Conservation (phyloP, 257 asterid genomes). For the Solanum chilense region DNA sequence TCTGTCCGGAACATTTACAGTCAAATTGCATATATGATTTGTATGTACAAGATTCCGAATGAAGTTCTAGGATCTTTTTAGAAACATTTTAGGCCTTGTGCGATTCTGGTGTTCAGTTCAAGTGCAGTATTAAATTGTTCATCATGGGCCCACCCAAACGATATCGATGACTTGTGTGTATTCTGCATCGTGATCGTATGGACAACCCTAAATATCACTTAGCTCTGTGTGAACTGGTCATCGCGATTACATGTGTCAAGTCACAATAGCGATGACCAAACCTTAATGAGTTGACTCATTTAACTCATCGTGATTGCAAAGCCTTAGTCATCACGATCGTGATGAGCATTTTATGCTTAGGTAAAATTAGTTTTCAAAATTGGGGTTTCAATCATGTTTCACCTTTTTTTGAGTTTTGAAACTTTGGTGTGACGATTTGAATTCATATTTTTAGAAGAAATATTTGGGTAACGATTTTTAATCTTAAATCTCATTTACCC, state of each 20-base stretch:
- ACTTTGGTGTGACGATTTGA: background rate
- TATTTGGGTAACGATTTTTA: too few species aligned
- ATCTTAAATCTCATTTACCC: too few species aligned
- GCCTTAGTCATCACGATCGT: background rate
- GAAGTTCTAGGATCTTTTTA: too few species aligned
- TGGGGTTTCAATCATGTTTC: background rate
- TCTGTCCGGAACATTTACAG: background rate
- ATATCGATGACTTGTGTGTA: too few species aligned
- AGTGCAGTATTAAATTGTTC: background rate
- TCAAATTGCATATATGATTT: too few species aligned
- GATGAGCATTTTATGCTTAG: background rate
- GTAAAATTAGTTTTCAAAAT: background rate
- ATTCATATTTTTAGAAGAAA: too few species aligned
- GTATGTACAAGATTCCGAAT: background rate
- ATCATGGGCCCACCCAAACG: too few species aligned
- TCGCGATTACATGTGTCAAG: background rate
- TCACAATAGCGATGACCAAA: background rate
- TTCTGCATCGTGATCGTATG: too few species aligned
- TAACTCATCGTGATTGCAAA: too few species aligned
- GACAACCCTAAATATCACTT: too few species aligned
- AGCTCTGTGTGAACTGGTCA: background rate
- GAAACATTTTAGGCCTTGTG: background rate
- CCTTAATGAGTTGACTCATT: background rate
- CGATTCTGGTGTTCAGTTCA: background rate
- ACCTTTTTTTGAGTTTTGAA: too few species aligned